A percentile compares a stretch with the other conserved stretches of the same genome.
Conservation (phyloP, 1,284 basidiomycete species). For the Leccinum angustisporum region DNA sequence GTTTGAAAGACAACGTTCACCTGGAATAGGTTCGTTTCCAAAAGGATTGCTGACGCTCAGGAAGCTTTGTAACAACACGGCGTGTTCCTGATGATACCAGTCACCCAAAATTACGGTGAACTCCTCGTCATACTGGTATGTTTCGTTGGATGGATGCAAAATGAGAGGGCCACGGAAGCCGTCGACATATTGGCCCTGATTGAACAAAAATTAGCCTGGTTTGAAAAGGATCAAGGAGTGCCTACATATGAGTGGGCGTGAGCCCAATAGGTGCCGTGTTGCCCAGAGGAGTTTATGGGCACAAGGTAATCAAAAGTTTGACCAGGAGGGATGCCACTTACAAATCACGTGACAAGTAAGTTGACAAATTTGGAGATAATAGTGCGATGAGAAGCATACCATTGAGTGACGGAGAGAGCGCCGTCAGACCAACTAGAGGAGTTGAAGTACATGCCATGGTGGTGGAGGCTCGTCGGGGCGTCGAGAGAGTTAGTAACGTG, state of each 20-base stretch:
- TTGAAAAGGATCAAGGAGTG: no score
- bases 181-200: slow-evolving; percentile 83
- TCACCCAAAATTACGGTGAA: slow-evolving; percentile 84
- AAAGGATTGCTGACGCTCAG: slow-evolving; percentile 75
- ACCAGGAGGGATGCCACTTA: slow-evolving; percentile 81
- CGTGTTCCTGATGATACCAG: slow-evolving; percentile 84
- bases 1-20: slow-evolving; percentile 37
- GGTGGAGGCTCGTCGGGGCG: slow-evolving; percentile 65
- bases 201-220: background rate
- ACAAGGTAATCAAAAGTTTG: slow-evolving; percentile 76
- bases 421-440: slow-evolving; percentile 86
- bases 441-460: slow-evolving; percentile 95
- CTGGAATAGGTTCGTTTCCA: slow-evolving; percentile 86
- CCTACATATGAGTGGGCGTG: slow-evolving; percentile 69
- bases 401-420: slow-evolving; percentile 80
- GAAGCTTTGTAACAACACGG: slow-evolving; percentile 66
- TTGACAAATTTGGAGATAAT: background rate
- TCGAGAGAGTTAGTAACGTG: slow-evolving; percentile 77
- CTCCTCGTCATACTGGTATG: slow-evolving; percentile 85
- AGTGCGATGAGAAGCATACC: slow-evolving; percentile 42
- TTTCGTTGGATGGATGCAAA: slow-evolving; percentile 66
- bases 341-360: background rate
- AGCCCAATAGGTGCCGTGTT: slow-evolving; percentile 89
- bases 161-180: slow-evolving; percentile 79
- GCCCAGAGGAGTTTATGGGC: slow-evolving; percentile 68